Base-by-base conservation (phyloP, 2,329 filamentous ascomycete species). In the Lachnum nothofagi region DNA sequence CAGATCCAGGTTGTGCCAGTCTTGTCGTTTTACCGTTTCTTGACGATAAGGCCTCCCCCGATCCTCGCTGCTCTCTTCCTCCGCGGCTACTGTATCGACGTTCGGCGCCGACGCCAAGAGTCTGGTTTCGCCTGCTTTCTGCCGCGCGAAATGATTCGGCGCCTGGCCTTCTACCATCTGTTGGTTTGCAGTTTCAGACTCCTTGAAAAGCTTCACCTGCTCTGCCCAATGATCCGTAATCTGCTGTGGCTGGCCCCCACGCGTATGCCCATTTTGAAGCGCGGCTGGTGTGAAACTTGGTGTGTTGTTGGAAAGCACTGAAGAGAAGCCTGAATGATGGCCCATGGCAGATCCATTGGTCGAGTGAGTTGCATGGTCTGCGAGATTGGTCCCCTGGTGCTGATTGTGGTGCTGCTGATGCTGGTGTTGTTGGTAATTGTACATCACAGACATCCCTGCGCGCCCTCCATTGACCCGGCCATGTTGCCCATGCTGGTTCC, bases 1-100 rank as follows among this genome's bases (percentile, higher is more conserved):
- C 66, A 97, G 85, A 68, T 98, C 93, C 60, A 98, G 76, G 56
- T 91, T 90, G 67, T 88, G 82, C 93, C 93, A 97, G 62, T 91
- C 86, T 67, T 95, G 86, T 56, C 85, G 75, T 61, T 83, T 82
- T 55, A 79, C 75, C 51, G 79, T 79, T 52, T 86, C 80, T 47
- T 86, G 74, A 60, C 85, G 85, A 60, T 83, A 77, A 25, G 80
- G 80, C 48, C 80, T 53, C 17, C 59, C 70, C 60, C 80, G 75
- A 59, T 82, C 79, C 41, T 77, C 76, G 14, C 70, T 60, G 51
- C 81, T 78, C 48, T 74, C 72, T 40, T 82, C 79, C 41, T 72
- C 54, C 12, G 51, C 42, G n/a, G 53, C 71, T 20, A 72, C 67
- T 2, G 75, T 17, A 53, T 46, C 67, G 47, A 69, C 68, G 61